Evolutionary conservation across 345 rosid genomes (phyloP).

Genomic region (Pistacia atlantica): DNA sequence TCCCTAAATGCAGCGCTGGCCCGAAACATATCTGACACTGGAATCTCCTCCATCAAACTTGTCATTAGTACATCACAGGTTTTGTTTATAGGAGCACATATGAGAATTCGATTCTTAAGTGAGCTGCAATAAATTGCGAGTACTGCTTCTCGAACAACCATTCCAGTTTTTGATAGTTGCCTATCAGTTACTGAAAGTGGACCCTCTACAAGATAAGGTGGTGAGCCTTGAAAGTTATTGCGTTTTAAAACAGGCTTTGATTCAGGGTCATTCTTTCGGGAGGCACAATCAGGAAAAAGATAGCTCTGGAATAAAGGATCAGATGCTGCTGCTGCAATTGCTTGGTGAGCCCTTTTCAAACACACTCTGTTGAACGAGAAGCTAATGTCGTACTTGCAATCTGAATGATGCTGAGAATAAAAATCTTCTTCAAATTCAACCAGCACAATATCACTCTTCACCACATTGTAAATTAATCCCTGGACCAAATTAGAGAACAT

Average conservation of each 20-base stretch:
- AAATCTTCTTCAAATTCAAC: slow-evolving; percentile 43
- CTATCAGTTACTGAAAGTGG: slow-evolving; percentile 17
- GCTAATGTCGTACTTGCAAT: slow-evolving; percentile 34
- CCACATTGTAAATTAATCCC: slow-evolving; percentile 39
- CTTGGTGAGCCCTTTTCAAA: slow-evolving; percentile 45
- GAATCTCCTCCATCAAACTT: slow-evolving; percentile 31
- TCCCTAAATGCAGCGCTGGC: slow-evolving; percentile 51
- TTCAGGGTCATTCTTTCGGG: background rate
- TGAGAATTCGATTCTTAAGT: slow-evolving; percentile 23
- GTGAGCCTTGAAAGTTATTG: slow-evolving; percentile 10
- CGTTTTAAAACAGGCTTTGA: background rate
- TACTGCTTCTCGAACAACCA: slow-evolving; percentile 26
- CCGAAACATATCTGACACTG: slow-evolving; percentile 27
- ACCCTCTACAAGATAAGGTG: slow-evolving; percentile 39
- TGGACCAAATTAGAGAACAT: slow-evolving; percentile 18
- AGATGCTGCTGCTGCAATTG: slow-evolving; percentile 37
- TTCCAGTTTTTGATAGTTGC: slow-evolving; percentile 31
- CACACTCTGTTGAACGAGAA: slow-evolving; percentile 49
- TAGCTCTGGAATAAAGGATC: slow-evolving; percentile 26
- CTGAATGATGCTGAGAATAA: slow-evolving; percentile 30
- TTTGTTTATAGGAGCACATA: slow-evolving; percentile 37
- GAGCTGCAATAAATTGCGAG: slow-evolving; percentile 22
- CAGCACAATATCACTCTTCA: slow-evolving; percentile 23
- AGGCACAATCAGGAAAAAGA: slow-evolving; percentile 23
- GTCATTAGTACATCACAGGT: slow-evolving; percentile 38